These are phyloP conservation scores for Sophora flavescens DNA, from an alignment of 306 rosid species.

Conservation along the genomic window DNA sequence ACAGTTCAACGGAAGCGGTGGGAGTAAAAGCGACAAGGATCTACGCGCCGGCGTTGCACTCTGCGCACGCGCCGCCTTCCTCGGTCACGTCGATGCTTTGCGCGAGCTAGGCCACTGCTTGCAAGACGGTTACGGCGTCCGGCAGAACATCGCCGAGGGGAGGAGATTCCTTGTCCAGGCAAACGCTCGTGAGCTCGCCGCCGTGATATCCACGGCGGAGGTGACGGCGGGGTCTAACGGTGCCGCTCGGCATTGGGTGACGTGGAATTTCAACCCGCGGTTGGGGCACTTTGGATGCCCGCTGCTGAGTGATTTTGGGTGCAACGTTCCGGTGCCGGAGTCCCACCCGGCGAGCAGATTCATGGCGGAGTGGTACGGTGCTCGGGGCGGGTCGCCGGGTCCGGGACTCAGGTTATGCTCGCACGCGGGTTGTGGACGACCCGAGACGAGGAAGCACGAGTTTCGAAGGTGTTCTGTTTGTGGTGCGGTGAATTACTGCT, in stretches of 20 bases:
- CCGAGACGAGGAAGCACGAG: constrained; percentile 88
- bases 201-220: constrained; percentile 53
- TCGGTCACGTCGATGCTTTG: constrained; percentile 90
- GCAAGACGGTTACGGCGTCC: constrained; percentile 96
- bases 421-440: constrained; percentile 87
- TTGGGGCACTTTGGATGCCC: constrained; percentile 69
- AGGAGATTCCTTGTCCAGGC: constrained; percentile 91
- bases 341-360: constrained; percentile 75
- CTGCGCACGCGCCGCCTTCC: constrained; percentile 95
- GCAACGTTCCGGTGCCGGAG: constrained; percentile 92
- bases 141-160: constrained; percentile 86
- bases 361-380: constrained; percentile 76
- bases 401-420: constrained; percentile 78
- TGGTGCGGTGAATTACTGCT: constrained; percentile 90
- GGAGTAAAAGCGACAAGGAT: constrained; percentile 90
- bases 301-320: constrained; percentile 88
- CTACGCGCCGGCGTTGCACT: constrained; percentile 94
- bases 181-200: constrained; percentile 88
- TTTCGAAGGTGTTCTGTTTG: constrained; percentile 96
- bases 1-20: constrained; percentile 98
- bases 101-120: constrained; percentile 97
- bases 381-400: constrained; percentile 53
- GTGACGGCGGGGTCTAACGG: constrained; percentile 8
- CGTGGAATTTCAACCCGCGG: constrained; percentile 63
- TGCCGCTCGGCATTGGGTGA: constrained; percentile 52